Evolutionary conservation across 306 rosid genomes (phyloP), one percentile per base, ranked within the genome.

Genomic region (Trifolium dubium): DNA sequence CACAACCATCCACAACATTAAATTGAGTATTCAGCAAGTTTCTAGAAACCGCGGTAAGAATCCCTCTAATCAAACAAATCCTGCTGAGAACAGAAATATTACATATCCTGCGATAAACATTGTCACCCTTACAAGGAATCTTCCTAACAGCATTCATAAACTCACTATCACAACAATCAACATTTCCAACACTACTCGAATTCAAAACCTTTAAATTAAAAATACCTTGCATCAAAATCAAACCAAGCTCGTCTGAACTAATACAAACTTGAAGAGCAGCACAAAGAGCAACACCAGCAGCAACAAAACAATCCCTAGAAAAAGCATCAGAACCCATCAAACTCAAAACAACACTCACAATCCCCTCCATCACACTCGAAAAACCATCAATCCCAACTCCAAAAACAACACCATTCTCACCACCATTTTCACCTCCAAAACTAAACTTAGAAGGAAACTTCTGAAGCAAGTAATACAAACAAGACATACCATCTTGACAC

Each of bases 401-500:
- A 23, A 23, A 23, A 23, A 23, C 23, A 23, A 23, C 23, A 23
- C 23, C 23, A 23, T 23, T 1, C 1, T 23, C 23, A 23, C 23
- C 23, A 23, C 23, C 73, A 64, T 40, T 51, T 35, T 53, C 72
- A 32, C 53, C 59, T 34, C 10, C 75, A 58, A 4, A 46, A 23
- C 69, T 64, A 49, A 94, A 94, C 84, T 74, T 85, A 0, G 53
- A 58, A 44, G 96, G 95, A 78, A 94, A 94, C 56, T 90, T 84
- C 81, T 92, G 97, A 44, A 94, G 85, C 88, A 94, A 80, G 87
- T 94, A 94, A 74, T 94, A 94, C 88, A 87, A 82, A 56, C 97
- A 94, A 56, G 99, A 94, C 86, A 94, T 61, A 50, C 93, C 92
- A 84, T 94, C 99, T 43, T 94, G 99, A 79, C 99, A 92, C 62